A percentile compares a stretch with the other conserved stretches of the same genome.
These are phyloP conservation scores for Hyaloscypha finlandica DNA, from an alignment of 495 filamentous ascomycete genomes.

Conservation along the genomic window DNA sequence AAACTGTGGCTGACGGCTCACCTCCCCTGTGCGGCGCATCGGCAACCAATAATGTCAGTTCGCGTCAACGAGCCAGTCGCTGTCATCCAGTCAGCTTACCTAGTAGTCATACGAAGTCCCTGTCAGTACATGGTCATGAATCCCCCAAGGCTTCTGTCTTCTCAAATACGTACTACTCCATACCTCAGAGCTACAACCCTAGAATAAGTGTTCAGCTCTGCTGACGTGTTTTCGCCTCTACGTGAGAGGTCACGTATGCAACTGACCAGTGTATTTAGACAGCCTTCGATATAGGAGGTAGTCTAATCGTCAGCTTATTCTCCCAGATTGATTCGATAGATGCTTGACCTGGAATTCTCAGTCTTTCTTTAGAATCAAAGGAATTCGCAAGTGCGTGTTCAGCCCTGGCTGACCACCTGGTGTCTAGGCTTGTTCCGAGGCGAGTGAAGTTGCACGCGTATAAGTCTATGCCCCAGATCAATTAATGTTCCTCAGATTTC, in stretches of 20 bases:
- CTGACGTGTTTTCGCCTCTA: background rate
- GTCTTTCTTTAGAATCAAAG: background rate
- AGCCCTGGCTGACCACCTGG: constrained; percentile 2
- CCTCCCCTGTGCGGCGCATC: background rate
- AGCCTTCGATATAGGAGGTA: background rate
- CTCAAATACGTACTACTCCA: background rate
- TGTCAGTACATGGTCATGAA: background rate
- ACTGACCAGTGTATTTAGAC: background rate
- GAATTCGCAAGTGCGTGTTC: background rate
- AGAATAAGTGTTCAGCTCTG: constrained; percentile 2
- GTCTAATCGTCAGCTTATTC: constrained; percentile 2
- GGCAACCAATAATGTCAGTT: background rate
- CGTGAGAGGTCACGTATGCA: background rate
- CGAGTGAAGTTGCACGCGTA: background rate
- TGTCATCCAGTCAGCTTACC: constrained; percentile 8
- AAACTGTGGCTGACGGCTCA: background rate
- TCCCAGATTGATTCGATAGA: background rate
- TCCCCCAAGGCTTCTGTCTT: background rate
- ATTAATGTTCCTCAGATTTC: background rate
- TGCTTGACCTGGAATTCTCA: background rate
- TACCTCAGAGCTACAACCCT: background rate
- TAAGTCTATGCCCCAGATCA: background rate
- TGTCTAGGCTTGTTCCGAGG: background rate
- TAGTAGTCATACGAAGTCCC: background rate
- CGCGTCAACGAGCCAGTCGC: background rate